Percentiles rank a stretch among this genome's conserved stretches.
phyloP scores from a whole-genome alignment of 768 basidiomycete genomes.

The Pisolithus microcarpus region DNA sequence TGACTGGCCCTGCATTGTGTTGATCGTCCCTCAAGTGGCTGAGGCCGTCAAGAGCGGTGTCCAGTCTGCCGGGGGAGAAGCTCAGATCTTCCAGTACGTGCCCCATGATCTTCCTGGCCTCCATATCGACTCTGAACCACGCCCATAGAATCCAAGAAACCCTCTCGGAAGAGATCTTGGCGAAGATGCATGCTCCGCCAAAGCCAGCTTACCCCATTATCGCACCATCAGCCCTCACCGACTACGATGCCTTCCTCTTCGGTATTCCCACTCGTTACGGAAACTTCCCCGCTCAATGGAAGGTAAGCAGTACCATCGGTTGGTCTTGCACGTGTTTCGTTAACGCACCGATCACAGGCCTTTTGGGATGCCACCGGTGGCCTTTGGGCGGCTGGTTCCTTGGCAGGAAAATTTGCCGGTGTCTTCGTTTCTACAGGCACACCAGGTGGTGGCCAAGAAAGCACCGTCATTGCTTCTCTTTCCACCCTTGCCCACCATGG shows the following conservation, averaged over 20 bases:
- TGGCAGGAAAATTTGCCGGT: conserved; percentile 70
- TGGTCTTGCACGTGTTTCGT: background rate
- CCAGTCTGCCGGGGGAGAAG: conserved; percentile 40
- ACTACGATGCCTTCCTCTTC: conserved; percentile 68
- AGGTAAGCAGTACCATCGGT: conserved; percentile 33
- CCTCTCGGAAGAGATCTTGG: conserved; percentile 58
- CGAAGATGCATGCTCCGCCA: conserved; percentile 61
- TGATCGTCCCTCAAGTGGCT: conserved; percentile 43
- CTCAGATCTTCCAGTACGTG: conserved; percentile 49
- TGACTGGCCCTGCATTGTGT: background rate
- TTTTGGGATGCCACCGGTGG: conserved; percentile 75
- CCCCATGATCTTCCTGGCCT: too few relatives aligned
- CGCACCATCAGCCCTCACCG: conserved; percentile 42
- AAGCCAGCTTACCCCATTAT: conserved; percentile 70
- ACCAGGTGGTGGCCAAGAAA: conserved; percentile 79
- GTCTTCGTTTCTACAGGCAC: conserved; percentile 67
- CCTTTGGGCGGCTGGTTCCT: conserved; percentile 51
- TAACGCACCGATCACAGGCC: conserved; percentile 30
- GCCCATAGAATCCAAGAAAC: conserved; percentile 68
- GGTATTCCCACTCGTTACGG: conserved; percentile 81
- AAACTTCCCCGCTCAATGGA: conserved; percentile 73
- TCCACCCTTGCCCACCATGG: conserved; percentile 68
- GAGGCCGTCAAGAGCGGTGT: conserved; percentile 43
- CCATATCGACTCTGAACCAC: background rate
- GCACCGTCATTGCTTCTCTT: conserved; percentile 44